phyloP scores from a whole-genome alignment of 192 early-diverging fungal genomes.

The Coemansia biformis region DNA sequence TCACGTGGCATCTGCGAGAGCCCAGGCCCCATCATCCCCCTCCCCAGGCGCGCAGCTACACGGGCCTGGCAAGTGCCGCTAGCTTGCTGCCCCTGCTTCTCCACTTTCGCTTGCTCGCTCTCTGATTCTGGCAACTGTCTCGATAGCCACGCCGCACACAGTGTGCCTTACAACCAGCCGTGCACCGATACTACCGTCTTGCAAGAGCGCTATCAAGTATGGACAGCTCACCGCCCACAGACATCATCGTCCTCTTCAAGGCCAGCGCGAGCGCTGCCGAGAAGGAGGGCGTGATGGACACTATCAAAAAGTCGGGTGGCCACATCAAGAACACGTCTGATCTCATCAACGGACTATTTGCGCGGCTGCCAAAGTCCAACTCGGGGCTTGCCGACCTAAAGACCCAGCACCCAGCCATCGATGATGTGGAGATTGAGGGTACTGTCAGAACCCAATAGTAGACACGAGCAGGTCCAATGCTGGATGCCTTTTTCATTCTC shows the following conservation, averaged over 20 bases:
- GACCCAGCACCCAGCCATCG: constrained; percentile 4
- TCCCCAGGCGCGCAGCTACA: too few relatives aligned
- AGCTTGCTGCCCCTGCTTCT: too few relatives aligned
- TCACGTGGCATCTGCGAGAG: too few relatives aligned
- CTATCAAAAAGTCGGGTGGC: constrained; percentile 6
- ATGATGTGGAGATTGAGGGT: constrained; percentile 7
- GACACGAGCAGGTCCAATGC: background rate
- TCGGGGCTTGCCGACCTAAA: background rate
- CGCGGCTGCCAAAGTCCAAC: constrained; percentile 8
- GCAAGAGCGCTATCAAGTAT: too few relatives aligned
- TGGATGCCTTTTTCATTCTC: constrained; percentile 1
- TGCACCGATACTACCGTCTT: too few relatives aligned
- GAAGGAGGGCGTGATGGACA: background rate
- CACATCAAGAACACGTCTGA: background rate
- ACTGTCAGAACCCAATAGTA: constrained; percentile 1
- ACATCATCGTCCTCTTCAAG: constrained; percentile 3
- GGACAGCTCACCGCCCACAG: background rate
- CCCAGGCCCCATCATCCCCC: too few relatives aligned
- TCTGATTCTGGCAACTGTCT: too few relatives aligned
- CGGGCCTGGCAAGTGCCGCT: too few relatives aligned
- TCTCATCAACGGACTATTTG: constrained; percentile 10
- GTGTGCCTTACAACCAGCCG: background rate
- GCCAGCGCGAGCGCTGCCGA: background rate
- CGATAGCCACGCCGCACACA: too few relatives aligned
- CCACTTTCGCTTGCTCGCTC: too few relatives aligned